Base-by-base conservation (phyloP, 1,139 yeast species). In the Debaryomyces singareniensis region DNA sequence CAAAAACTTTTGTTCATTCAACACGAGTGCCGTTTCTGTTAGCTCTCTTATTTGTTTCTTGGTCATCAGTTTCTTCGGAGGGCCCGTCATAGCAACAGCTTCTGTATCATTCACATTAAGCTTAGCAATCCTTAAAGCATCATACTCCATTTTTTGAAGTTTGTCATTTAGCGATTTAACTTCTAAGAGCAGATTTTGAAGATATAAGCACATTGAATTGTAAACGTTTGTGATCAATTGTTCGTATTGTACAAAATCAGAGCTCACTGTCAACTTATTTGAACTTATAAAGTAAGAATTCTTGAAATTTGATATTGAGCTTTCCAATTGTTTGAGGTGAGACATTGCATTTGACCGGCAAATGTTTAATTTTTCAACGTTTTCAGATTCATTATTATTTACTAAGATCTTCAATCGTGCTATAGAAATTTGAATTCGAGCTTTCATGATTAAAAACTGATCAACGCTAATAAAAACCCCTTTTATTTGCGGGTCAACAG, bases 21-120 rank as follows among this genome's bases (percentile, higher is more conserved):
- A 61, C 10, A 89, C 96, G 80, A 87, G 82, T 34, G 89, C 55
- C 42, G 82, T 81, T 43, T 86, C 93, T 33, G 93, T 63, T 22
- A 71, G 56, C 34, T 68, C 69, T 31, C 84, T 61, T 4, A 82
- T 73, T 41, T 78, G 74, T 29, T 58, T 58, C 43, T 69, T 68
- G 2, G 71, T 60, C 7, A 72, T 40, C 26, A 51, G 47, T 1
- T 70, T 60, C 12, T 16, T 22, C 2, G 29, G 23, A 11, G 18
- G 5, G 7, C 6, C 13, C 11, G 5, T 13, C 7, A n/a, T n/a
- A n/a, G 4, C 13, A 26, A 22, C 12, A 22, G 15, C n/a, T 26
- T 25, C 26, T 27, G 13, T 20, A 4, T 10, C 11, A 10, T 16
- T 15, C n/a, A 9, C 7, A 13, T 7, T 13, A 9, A 13, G 7